Base-by-base conservation (phyloP, 805 yeast genomes). In the Pichia deserticola region DNA sequence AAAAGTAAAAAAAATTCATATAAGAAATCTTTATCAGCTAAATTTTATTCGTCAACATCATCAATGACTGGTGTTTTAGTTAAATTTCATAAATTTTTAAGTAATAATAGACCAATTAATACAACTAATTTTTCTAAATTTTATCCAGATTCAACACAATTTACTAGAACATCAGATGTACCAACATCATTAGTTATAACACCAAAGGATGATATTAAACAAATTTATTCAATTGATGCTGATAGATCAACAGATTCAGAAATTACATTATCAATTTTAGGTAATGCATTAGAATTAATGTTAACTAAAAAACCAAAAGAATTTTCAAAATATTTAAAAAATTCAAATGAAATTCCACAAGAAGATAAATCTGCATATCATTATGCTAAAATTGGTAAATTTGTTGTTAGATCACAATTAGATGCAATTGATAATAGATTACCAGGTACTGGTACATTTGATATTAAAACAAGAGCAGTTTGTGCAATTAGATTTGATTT, bases 381-480 rank as follows among this genome's bases (percentile, higher is more conserved):
- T 62, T 90, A 88, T 64, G 81, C 95, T 7, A 67, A 69, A 37
- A 68, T 78, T 49, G 89, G 84, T 4, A 73, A 76, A 40, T 86
- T 93, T 58, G 61, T 92, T 12, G 75, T 92, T 79, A 74, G 98
- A 55, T 92, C 98, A 0, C 98, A 92, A 65, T 72, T 93, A 43
- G 99, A 92, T 66, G 89, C 97, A 51, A 71, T 73, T 52, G 90
- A 89, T 64, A 64, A 73, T 0, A 68, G 86, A 36, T 70, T 93
- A 36, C 97, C 97, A 0, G 96, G 96, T 0, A 82, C 84, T 5
- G 97, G 97, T 0, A 82, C 89, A 0, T 92, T 93, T 72, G 99
- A 92, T 66, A 68, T 92, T 50, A 92, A 92, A 60, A 86, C 97
- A 0, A 71, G 99, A 54, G 98, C 97, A 0, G 95, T 86, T 0